Percentiles rank a stretch among this genome's conserved stretches.
phyloP scores from a whole-genome alignment of 2,329 filamentous ascomycete genomes.

The Sporothrix pseudoabietina region DNA sequence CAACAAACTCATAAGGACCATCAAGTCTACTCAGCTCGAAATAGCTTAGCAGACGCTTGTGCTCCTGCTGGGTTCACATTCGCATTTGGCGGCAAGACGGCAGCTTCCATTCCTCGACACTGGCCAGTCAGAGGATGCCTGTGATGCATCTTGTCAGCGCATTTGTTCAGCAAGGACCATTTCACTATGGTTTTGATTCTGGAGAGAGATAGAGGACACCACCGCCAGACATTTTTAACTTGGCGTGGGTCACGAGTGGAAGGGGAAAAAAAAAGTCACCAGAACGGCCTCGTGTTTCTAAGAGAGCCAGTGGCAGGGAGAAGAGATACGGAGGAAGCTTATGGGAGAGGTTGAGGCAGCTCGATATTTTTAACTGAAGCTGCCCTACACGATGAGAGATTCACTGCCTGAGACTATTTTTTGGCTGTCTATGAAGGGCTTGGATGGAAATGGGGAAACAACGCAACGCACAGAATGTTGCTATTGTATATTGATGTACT shows the following conservation, averaged over 20 bases:
- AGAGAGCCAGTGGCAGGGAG: neutral
- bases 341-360: slow-evolving; percentile 4
- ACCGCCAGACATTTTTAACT: slow-evolving; percentile 18
- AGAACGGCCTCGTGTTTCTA: neutral
- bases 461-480: neutral
- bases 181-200: neutral
- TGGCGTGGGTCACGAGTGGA: neutral
- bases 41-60: neutral
- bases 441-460: neutral
- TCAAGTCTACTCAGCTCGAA: neutral
- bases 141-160: neutral
- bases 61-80: neutral
- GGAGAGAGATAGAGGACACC: neutral
- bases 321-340: neutral
- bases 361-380: slow-evolving; percentile 30
- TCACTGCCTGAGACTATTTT: slow-evolving; percentile 18
- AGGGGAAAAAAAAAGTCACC: neutral
- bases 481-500: slow-evolving; percentile 5
- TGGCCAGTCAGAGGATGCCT: neutral
- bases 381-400: neutral
- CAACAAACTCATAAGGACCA: neutral
- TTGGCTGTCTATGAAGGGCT: slow-evolving; percentile 6
- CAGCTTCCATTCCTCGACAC: neutral
- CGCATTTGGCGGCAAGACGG: neutral
- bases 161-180: neutral